Conservation (phyloP, 495 filamentous ascomycete genomes). For the Choiromyces venosus region DNA sequence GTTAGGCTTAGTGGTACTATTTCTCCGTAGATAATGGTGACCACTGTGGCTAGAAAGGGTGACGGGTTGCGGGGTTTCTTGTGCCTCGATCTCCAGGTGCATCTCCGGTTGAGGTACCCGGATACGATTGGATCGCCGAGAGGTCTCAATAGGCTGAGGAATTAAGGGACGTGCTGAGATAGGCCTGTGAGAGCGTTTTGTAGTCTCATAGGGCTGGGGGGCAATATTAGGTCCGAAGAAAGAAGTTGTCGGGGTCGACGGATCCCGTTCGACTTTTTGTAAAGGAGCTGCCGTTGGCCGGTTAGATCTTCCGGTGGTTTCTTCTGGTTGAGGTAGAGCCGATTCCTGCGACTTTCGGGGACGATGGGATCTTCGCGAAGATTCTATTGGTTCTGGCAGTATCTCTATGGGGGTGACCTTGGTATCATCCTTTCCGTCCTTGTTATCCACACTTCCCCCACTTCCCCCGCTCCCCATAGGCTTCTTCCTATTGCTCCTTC, state of each 20-base stretch:
- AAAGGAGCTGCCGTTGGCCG: conserved; percentile 34
- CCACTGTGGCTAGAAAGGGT: conserved; percentile 39
- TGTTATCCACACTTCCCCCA: background rate
- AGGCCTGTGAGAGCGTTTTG: conserved; percentile 36
- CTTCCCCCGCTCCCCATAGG: conserved; percentile 10
- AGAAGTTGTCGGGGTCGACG: conserved; percentile 37
- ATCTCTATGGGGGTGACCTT: conserved; percentile 30
- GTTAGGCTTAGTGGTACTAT: conserved; percentile 31
- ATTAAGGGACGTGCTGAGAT: conserved; percentile 36
- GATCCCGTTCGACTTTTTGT: conserved; percentile 30
- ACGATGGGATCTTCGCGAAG: conserved; percentile 25
- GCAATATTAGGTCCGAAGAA: conserved; percentile 32
- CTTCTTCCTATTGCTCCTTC: conserved; percentile 35
- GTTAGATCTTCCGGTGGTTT: conserved; percentile 36
- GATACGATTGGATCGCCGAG: conserved; percentile 39
- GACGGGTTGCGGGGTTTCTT: conserved; percentile 37
- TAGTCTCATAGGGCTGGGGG: conserved; percentile 38
- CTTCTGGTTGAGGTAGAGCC: conserved; percentile 30
- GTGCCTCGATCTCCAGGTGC: conserved; percentile 29
- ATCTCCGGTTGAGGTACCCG: conserved; percentile 37
- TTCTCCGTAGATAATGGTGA: conserved; percentile 28
- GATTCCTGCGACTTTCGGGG: conserved; percentile 8
- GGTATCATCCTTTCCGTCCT: conserved; percentile 32
- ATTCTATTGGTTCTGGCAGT: conserved; percentile 38
- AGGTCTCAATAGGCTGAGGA: conserved; percentile 39